Percentiles rank a stretch among this genome's conserved stretches.
phyloP scores from a whole-genome alignment of 1,284 basidiomycete species.

The Cutaneotrichosporon dermatis region DNA sequence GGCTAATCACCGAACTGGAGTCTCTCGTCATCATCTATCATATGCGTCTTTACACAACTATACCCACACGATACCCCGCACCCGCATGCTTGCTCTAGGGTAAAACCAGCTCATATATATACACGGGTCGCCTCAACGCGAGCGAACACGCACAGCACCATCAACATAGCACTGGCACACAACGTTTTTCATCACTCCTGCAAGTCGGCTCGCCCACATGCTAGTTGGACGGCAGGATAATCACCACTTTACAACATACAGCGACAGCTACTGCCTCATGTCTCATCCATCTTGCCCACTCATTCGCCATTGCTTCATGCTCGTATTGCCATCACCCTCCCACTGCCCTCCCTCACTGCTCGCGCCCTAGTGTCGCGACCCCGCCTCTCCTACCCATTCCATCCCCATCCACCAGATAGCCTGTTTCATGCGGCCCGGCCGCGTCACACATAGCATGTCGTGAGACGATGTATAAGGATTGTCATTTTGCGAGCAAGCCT shows the following conservation, averaged over 20 bases:
- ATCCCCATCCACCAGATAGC: conserved; percentile 4
- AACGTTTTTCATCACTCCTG: too few relatives aligned
- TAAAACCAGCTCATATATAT: not conserved
- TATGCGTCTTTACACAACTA: not conserved
- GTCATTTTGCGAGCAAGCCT: not conserved
- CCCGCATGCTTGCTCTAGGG: conserved; percentile 2
- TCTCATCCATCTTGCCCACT: conserved; percentile 3
- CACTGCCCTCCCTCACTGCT: not conserved
- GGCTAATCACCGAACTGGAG: not conserved
- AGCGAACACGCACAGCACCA: not conserved
- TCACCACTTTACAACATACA: not conserved
- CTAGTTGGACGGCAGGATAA: not conserved
- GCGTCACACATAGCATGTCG: conserved; percentile 16
- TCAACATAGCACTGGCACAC: not conserved
- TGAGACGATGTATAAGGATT: conserved; percentile 14
- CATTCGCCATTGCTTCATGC: not conserved
- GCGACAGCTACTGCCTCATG: not conserved
- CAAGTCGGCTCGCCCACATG: too few relatives aligned
- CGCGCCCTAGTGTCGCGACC: not conserved
- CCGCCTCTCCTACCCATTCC: not conserved
- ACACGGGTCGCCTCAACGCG: not conserved
- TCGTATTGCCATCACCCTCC: conserved; percentile 2
- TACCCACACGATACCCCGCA: conserved; percentile 3
- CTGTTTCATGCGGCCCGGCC: conserved; percentile 8
- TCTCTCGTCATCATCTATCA: not conserved